phyloP scores from a whole-genome alignment of 208 protist genomes.

The Leptomonas pyrrhocoris region DNA sequence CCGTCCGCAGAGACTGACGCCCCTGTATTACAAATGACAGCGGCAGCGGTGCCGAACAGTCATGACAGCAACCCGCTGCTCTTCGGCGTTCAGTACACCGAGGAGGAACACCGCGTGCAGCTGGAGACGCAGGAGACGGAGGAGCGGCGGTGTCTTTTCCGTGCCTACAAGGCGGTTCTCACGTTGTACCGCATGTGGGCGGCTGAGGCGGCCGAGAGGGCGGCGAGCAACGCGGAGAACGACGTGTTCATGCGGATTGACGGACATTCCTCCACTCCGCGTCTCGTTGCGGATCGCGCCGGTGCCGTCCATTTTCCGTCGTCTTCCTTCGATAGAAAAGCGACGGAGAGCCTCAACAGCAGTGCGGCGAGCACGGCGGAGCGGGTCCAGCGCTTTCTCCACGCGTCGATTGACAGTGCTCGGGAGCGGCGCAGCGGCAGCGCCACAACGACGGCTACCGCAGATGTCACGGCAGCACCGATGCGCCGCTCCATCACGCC shows the following conservation, averaged over 20 bases:
- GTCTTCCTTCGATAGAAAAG: background rate
- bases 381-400: conserved; percentile 19
- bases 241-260: background rate
- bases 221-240: background rate
- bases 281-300: background rate
- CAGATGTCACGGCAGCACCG: background rate
- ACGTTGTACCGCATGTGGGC: conserved; percentile 38
- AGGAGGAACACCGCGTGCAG: conserved; percentile 40
- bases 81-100: conserved; percentile 24
- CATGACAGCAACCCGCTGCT: conserved; percentile 1
- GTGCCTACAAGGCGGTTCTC: conserved; percentile 30
- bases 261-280: background rate
- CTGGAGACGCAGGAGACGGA: conserved; percentile 36
- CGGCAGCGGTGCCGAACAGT: background rate
- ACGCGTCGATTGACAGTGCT: conserved; percentile 16
- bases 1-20: background rate
- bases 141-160: conserved; percentile 38
- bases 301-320: background rate
- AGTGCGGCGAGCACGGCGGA: conserved; percentile 6
- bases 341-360: conserved; percentile 9
- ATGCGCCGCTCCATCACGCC: background rate
- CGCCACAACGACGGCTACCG: background rate
- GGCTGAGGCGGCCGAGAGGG: conserved; percentile 1
- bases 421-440: conserved; percentile 21
- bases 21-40: background rate